A percentile compares a stretch with the other conserved stretches of the same genome.
These are phyloP conservation scores for Abrus pulchellus DNA, from an alignment of 306 rosid genomes.

Conservation along the genomic window DNA sequence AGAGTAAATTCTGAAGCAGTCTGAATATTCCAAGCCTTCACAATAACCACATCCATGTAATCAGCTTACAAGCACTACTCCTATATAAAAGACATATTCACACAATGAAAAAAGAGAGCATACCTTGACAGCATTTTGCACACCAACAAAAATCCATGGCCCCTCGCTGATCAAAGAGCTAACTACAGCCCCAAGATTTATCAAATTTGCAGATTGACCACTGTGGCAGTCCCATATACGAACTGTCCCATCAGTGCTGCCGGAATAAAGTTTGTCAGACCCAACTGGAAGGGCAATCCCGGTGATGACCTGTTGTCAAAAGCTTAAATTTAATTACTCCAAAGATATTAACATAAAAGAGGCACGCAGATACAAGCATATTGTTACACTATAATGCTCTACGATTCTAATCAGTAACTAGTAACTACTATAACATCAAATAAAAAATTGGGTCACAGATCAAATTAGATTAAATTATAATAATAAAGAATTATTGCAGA, in stretches of 20 bases:
- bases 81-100: background rate
- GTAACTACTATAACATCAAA: too few species aligned
- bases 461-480: background rate
- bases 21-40: constrained; percentile 59
- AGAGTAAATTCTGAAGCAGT: constrained; percentile 42
- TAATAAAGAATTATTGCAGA: background rate
- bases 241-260: constrained; percentile 52
- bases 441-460: background rate
- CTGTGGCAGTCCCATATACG: constrained; percentile 60
- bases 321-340: background rate
- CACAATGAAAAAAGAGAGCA: background rate
- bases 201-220: constrained; percentile 48
- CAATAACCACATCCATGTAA: background rate
- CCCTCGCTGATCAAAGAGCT: constrained; percentile 55
- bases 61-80: background rate
- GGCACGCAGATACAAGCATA: background rate
- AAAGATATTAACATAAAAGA: background rate
- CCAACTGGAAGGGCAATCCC: constrained; percentile 54
- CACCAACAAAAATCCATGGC: constrained; percentile 57
- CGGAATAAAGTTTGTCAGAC: constrained; percentile 53
- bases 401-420: background rate
- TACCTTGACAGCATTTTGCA: constrained; percentile 52
- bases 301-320: constrained; percentile 48
- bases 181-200: constrained; percentile 46
- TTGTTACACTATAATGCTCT: background rate